Base-by-base conservation (phyloP, 2,329 filamentous ascomycete genomes). In the Botrytis squamosa region DNA sequence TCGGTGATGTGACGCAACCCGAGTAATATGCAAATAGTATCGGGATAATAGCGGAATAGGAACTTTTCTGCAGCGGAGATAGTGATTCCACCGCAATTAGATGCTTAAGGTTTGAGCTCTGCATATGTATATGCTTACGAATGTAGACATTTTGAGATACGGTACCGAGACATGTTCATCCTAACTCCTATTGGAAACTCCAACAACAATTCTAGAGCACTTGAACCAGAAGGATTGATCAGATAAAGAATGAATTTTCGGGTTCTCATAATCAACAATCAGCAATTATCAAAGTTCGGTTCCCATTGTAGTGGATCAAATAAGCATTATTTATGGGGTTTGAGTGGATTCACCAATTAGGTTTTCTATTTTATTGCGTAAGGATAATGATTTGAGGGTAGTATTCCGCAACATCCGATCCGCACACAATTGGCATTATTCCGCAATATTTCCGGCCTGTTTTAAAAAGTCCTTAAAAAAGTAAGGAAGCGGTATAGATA, bases 271-370 rank as follows among this genome's bases (percentile, higher is more conserved):
- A 65, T 65, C 40, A 29, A 25, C 8, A 62, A 62, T 42, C 60
- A n/a, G 38, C 38, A 42, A 9, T 42, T 42, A 25, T 40, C 22
- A 62, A 40, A 42, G 25, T 64, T 29, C 14, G 18, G 38, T 9
- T 64, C 4, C 16, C 1, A 8, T 12, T 9, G 16, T 8, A 18
- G 38, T 42, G 38, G 38, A 42, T 64, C 40, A 8, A 20, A 64
- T 42, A n/a, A 42, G 62, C 38, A 33, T 12, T 44, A 8, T 29
- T 4, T 16, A 40, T 65, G 40, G 62, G 29, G 14, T 3, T 14
- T 44, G 5, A 8, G 62, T 65, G 62, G 62, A 44, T 22, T 46
- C 62, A 14, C 62, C 62, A 65, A 65, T 65, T 44, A 65, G n/a
- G 9, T 22, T 64, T 64, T 64, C n/a, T 1, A 33, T 33, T 1